These are phyloP conservation scores for Plantago ovata DNA, from an alignment of 257 asterid genomes.

Conservation along the genomic window DNA sequence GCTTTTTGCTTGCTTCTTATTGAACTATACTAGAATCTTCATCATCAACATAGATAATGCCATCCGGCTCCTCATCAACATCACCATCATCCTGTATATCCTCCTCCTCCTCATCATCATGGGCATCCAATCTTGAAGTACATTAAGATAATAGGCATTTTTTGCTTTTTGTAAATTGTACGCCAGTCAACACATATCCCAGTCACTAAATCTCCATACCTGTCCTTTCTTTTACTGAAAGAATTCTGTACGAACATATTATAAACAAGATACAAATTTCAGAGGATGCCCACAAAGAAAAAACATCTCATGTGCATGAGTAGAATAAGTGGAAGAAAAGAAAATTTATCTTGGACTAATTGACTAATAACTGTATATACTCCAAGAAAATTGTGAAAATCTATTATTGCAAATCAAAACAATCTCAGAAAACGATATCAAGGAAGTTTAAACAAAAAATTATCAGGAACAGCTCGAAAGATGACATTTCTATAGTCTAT, in stretches of 20 bases:
- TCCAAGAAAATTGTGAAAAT: background rate
- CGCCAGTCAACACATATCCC: conserved; percentile 95
- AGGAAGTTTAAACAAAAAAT: too few relatives aligned
- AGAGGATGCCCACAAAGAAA: background rate
- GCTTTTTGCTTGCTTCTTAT: conserved; percentile 18
- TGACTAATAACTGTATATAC: background rate
- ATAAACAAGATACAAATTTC: background rate
- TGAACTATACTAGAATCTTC: conserved; percentile 19
- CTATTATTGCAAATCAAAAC: too few relatives aligned
- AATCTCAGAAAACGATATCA: too few relatives aligned
- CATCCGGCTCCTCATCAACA: conserved; percentile 27
- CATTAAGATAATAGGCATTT: conserved; percentile 83
- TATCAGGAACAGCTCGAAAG: too few relatives aligned
- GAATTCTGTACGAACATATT: conserved; percentile 39
- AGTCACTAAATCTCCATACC: conserved; percentile 91
- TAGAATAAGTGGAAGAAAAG: background rate
- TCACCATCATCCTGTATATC: conserved; percentile 29
- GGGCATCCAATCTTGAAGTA: conserved; percentile 82
- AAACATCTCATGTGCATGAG: background rate
- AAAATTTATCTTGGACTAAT: background rate
- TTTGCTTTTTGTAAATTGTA: conserved; percentile 82
- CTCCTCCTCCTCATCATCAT: conserved; percentile 36
- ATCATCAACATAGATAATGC: conserved; percentile 32
- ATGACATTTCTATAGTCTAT: too few relatives aligned
- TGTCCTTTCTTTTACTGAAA: conserved; percentile 82